A percentile compares a stretch with the other conserved stretches of the same genome.
Evolutionary conservation across 2,329 filamentous ascomycete genomes (phyloP).

Genomic region (Cercospora beticola): DNA sequence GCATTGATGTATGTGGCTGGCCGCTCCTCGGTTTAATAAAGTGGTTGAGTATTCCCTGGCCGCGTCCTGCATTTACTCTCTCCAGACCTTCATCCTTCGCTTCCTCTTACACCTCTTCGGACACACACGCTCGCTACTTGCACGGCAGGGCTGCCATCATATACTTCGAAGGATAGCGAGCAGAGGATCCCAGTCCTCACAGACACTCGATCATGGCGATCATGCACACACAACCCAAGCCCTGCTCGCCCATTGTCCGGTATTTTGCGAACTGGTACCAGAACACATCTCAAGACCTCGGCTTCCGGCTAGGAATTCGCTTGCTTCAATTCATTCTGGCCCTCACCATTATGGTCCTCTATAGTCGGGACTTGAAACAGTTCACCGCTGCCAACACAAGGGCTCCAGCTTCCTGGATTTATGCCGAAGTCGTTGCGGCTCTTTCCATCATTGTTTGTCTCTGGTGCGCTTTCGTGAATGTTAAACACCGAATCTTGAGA

Average conservation of each 20-base stretch:
- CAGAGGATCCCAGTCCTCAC: background rate
- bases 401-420: constrained; percentile 9
- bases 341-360: constrained; percentile 10
- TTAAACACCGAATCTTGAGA: background rate
- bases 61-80: background rate
- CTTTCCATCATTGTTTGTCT: constrained; percentile 8
- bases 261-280: constrained; percentile 13
- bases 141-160: background rate
- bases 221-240: background rate
- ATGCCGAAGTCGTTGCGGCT: constrained; percentile 10
- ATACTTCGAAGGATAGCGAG: background rate
- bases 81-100: background rate
- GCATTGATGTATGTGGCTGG: background rate
- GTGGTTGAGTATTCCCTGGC: background rate
- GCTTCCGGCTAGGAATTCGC: constrained; percentile 11
- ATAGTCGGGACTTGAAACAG: constrained; percentile 3
- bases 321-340: constrained; percentile 6
- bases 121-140: background rate
- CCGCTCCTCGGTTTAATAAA: background rate
- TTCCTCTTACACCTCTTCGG: background rate
- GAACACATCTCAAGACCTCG: constrained; percentile 11
- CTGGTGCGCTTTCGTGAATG: constrained; percentile 10
- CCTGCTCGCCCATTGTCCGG: constrained; percentile 6
- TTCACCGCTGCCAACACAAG: background rate
- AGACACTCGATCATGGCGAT: background rate